Evolutionary conservation across 2,329 filamentous ascomycete species (phyloP).

Genomic region (Nothophoma quercina): DNA sequence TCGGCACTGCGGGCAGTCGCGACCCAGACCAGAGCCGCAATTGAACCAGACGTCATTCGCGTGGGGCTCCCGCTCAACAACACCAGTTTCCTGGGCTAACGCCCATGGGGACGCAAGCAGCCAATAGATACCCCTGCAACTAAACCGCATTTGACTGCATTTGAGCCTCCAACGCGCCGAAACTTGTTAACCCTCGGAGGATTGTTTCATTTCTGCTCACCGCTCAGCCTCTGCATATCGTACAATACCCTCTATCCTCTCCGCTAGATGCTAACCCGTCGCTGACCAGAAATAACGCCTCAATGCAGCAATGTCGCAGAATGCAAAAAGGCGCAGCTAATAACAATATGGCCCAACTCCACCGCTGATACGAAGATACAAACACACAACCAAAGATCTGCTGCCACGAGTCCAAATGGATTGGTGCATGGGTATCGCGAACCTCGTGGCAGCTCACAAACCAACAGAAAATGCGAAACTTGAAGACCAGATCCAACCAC

Average conservation of each 20-base stretch:
- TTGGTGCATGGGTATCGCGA: slow-evolving; percentile 46
- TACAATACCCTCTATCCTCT: slow-evolving; percentile 30
- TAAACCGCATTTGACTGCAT: slow-evolving; percentile 14
- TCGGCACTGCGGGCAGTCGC: slow-evolving; percentile 31
- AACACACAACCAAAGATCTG: slow-evolving; percentile 31
- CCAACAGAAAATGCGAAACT: slow-evolving; percentile 38
- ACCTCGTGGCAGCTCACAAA: slow-evolving; percentile 38
- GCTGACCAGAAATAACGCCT: slow-evolving; percentile 17
- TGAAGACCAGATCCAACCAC: slow-evolving; percentile 30
- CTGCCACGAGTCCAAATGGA: slow-evolving; percentile 41
- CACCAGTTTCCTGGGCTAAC: slow-evolving; percentile 13
- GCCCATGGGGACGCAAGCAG: slow-evolving; percentile 12
- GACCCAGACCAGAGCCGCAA: slow-evolving; percentile 29
- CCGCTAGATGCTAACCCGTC: slow-evolving; percentile 28
- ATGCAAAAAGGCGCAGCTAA: slow-evolving; percentile 33
- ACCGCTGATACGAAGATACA: slow-evolving; percentile 39
- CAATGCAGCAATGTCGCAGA: slow-evolving; percentile 28
- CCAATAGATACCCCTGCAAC: slow-evolving; percentile 15
- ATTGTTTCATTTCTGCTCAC: slow-evolving; percentile 20
- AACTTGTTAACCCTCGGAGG: slow-evolving; percentile 13
- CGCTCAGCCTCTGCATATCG: slow-evolving; percentile 27
- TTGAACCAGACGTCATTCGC: slow-evolving; percentile 33
- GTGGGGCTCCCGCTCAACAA: slow-evolving; percentile 25
- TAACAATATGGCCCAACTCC: slow-evolving; percentile 41
- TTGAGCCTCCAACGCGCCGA: slow-evolving; percentile 14